These are phyloP conservation scores for Jatropha multifida DNA, from an alignment of 441 rosid genomes.

Conservation along the genomic window DNA sequence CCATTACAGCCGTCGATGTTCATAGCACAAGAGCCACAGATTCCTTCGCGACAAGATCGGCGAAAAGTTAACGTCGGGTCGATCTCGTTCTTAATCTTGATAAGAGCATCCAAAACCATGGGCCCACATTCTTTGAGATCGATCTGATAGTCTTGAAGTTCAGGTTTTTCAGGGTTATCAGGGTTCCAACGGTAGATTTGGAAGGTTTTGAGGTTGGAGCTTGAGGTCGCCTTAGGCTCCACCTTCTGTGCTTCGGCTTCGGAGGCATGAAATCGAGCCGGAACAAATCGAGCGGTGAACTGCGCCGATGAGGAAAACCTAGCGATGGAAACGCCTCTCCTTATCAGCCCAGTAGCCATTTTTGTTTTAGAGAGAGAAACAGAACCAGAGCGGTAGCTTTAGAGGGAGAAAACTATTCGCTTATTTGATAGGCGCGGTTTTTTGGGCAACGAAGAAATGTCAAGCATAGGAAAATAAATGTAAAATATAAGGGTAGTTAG, in stretches of 20 bases:
- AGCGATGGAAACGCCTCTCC: constrained; percentile 43
- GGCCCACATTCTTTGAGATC: constrained; percentile 89
- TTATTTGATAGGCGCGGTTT: neutral
- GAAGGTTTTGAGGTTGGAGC: constrained; percentile 55
- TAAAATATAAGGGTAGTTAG: constrained; percentile 7
- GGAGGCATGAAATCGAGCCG: constrained; percentile 45
- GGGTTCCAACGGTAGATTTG: constrained; percentile 97
- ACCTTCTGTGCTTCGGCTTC: constrained; percentile 50
- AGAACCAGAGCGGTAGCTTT: neutral
- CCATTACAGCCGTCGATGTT: constrained; percentile 95
- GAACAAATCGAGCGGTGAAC: constrained; percentile 33
- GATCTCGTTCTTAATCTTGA: constrained; percentile 96
- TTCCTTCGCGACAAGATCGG: constrained; percentile 95
- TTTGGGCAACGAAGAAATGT: neutral
- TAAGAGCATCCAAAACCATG: constrained; percentile 92
- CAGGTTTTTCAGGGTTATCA: constrained; percentile 68
- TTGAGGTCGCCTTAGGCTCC: constrained; percentile 39
- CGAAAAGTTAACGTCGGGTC: constrained; percentile 94
- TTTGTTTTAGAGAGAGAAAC: neutral
- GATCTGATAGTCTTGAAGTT: constrained; percentile 65
- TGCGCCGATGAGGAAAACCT: constrained; percentile 26
- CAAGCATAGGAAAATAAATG: neutral
- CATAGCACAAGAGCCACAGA: constrained; percentile 96
- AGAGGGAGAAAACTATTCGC: neutral
- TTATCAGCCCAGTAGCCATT: constrained; percentile 66